Percentiles rank a stretch among this genome's conserved stretches.
These are phyloP conservation scores for Gossypium anomalum DNA, from an alignment of 345 rosid genomes.

Conservation along the genomic window DNA sequence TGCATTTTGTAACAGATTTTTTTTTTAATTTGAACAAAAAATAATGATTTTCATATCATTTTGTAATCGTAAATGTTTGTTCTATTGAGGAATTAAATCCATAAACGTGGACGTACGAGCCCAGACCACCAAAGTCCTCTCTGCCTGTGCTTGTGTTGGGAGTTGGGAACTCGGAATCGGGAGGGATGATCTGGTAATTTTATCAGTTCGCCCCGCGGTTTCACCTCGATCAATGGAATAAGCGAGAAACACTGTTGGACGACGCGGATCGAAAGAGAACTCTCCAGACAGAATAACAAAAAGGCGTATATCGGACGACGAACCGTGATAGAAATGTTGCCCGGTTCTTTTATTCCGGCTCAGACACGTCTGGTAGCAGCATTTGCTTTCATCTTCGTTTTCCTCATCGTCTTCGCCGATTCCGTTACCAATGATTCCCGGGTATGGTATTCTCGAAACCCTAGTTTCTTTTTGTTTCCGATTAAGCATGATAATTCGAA, in stretches of 20 bases:
- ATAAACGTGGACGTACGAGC: background rate
- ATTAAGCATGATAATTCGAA: background rate
- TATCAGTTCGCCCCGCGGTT: background rate
- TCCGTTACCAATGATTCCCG: conserved; percentile 38
- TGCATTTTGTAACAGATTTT: too few species aligned
- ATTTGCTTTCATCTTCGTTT: conserved; percentile 32
- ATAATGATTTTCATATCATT: background rate
- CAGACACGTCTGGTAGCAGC: conserved; percentile 22
- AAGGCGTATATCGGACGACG: background rate
- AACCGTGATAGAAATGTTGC: conserved; percentile 18
- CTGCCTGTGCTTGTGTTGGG: background rate
- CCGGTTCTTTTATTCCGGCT: conserved; percentile 14
- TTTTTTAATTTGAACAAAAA: too few species aligned
- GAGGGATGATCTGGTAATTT: background rate
- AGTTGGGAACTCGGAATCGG: background rate
- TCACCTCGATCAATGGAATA: background rate
- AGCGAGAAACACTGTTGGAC: background rate
- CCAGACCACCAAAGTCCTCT: background rate
- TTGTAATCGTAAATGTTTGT: background rate
- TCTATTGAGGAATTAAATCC: background rate
- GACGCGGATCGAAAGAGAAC: background rate
- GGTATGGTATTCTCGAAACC: conserved; percentile 23
- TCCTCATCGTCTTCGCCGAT: conserved; percentile 28
- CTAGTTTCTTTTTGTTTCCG: background rate
- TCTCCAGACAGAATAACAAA: background rate